These are phyloP conservation scores for Leccinum olivaceopallidum DNA, from an alignment of 768 basidiomycete genomes.

Conservation along the genomic window DNA sequence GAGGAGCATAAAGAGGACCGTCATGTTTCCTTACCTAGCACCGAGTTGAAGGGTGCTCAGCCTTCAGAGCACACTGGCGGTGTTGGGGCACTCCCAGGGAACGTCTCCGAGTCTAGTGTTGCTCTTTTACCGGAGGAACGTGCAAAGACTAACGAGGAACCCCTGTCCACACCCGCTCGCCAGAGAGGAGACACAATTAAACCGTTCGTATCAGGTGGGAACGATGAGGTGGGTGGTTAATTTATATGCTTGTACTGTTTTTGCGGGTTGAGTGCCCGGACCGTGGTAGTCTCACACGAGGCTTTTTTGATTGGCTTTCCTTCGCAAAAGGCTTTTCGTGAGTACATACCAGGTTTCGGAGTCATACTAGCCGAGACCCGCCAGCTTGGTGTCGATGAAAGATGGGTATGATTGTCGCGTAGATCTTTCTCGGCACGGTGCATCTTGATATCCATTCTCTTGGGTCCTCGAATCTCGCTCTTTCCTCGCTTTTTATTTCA, in stretches of 20 bases:
- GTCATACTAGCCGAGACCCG: neutral
- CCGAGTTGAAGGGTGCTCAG: constrained; percentile 33
- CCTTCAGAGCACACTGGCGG: constrained; percentile 39
- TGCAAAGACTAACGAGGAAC: constrained; percentile 10
- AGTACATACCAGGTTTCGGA: neutral
- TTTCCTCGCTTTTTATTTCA: neutral
- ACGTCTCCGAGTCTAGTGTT: constrained; percentile 44
- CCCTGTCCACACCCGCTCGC: constrained; percentile 2
- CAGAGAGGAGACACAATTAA: constrained; percentile 24
- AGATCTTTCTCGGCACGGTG: neutral
- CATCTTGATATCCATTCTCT: neutral
- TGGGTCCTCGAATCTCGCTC: neutral
- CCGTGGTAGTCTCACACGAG: neutral
- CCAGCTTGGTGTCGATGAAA: neutral
- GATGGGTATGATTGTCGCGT: neutral
- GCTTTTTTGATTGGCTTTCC: neutral
- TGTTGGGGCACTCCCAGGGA: constrained; percentile 52
- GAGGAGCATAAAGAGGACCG: neutral
- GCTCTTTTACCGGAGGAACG: constrained; percentile 52
- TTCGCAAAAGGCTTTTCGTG: neutral
- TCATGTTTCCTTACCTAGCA: constrained; percentile 37
- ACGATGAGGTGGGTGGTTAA: constrained; percentile 16
- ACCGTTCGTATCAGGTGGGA: neutral
- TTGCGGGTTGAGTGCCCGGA: neutral
- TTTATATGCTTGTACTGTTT: neutral